phyloP scores from a whole-genome alignment of 1,139 yeast genomes.

The Yamadazyma pseudoaaseri region DNA sequence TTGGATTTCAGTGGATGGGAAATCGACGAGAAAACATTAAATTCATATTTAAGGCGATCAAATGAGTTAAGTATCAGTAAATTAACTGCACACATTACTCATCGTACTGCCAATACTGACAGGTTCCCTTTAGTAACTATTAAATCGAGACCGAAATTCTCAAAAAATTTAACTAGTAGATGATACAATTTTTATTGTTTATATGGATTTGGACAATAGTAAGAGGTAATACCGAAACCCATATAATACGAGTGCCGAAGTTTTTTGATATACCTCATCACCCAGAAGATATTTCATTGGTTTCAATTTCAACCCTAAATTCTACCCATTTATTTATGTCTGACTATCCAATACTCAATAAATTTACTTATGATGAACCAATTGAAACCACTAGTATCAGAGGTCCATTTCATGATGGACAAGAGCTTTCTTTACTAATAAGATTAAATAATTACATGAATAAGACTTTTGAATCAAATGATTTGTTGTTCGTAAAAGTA shows the following conservation, averaged over 20 bases:
- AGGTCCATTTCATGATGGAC: constrained; percentile 16
- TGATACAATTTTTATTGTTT: neutral
- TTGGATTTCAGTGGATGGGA: constrained; percentile 27
- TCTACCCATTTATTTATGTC: constrained; percentile 23
- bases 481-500: constrained; percentile 33
- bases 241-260: constrained; percentile 30
- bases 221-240: constrained; percentile 40
- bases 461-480: constrained; percentile 27
- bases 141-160: neutral
- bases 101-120: neutral
- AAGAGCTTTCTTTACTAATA: constrained; percentile 24
- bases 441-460: constrained; percentile 34
- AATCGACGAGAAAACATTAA: constrained; percentile 7
- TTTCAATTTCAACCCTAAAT: constrained; percentile 18
- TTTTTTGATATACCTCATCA: constrained; percentile 34
- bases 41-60: neutral
- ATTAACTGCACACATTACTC: neutral
- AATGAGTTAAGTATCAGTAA: too few relatives aligned
- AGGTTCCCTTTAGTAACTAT: neutral
- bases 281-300: constrained; percentile 6
- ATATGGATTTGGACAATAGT: constrained; percentile 1
- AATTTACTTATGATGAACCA: constrained; percentile 8
- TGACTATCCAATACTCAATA: constrained; percentile 31
- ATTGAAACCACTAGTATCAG: constrained; percentile 7
- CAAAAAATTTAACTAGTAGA: neutral